Percentiles rank a stretch among this genome's conserved stretches.
phyloP scores from a whole-genome alignment of 345 rosid species.

The Microthlaspi erraticum region DNA sequence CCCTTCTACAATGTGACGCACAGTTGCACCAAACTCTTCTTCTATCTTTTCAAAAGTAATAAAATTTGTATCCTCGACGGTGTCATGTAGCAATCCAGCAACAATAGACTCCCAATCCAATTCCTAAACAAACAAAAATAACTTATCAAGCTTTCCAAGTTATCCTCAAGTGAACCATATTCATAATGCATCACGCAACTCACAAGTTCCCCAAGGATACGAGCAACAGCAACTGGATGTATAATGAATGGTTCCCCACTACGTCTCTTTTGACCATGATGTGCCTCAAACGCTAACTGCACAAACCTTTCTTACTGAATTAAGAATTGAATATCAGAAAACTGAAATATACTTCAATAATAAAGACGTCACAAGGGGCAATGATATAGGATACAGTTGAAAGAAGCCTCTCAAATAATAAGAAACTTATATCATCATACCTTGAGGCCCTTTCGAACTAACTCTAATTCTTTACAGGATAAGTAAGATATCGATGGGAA shows the following conservation, averaged over 20 bases:
- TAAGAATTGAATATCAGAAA: conserved; percentile 36
- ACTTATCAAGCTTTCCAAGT: conserved; percentile 37
- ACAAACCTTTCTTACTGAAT: conserved; percentile 43
- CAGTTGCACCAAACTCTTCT: conserved; percentile 84
- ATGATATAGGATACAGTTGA: conserved; percentile 23
- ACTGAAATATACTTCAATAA: conserved; percentile 12
- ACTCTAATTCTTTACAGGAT: conserved; percentile 75
- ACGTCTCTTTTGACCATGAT: conserved; percentile 94
- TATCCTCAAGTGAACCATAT: conserved; percentile 19
- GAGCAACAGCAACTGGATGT: conserved; percentile 99
- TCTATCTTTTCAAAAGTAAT: conserved; percentile 94
- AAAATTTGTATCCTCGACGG: conserved; percentile 94
- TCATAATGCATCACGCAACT: conserved; percentile 46
- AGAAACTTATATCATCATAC: conserved; percentile 52
- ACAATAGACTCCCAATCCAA: conserved; percentile 98
- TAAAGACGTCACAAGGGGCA: background rate
- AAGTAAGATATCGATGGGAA: conserved; percentile 79
- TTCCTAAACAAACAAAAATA: conserved; percentile 57
- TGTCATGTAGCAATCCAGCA: conserved; percentile 96
- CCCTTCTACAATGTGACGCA: conserved; percentile 96
- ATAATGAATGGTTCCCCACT: conserved; percentile 98
- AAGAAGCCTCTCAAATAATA: conserved; percentile 11
- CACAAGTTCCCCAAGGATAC: conserved; percentile 96
- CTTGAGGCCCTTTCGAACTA: conserved; percentile 79
- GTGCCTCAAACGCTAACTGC: conserved; percentile 97